phyloP scores from a whole-genome alignment of 768 basidiomycete genomes.

The Leccinum imitatum region DNA sequence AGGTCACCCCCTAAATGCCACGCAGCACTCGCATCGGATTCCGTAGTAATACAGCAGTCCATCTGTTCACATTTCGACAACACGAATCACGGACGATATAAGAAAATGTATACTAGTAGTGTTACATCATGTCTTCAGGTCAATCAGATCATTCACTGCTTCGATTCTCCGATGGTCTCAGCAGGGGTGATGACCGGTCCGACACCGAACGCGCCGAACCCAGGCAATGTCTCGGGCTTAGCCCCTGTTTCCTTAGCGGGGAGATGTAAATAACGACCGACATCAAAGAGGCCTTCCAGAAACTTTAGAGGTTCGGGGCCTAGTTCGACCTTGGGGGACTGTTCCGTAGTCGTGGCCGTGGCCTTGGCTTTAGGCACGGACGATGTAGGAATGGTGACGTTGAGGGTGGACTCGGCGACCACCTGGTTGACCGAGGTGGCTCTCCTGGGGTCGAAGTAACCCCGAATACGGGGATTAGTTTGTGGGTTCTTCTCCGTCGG shows the following conservation, averaged over 20 bases:
- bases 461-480: conserved; percentile 18
- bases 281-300: conserved; percentile 12
- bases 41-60: neutral
- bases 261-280: neutral
- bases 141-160: conserved; percentile 9
- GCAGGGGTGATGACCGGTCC: conserved; percentile 29
- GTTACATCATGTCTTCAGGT: neutral
- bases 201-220: conserved; percentile 27
- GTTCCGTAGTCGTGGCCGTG: conserved; percentile 1
- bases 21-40: too few species aligned
- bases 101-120: conserved; percentile 1
- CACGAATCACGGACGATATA: conserved; percentile 2
- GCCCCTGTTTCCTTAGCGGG: conserved; percentile 24
- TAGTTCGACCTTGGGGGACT: conserved; percentile 19
- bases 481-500: conserved; percentile 29
- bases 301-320: conserved; percentile 17
- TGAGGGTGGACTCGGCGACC: conserved; percentile 25
- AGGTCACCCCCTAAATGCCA: neutral
- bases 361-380: conserved; percentile 16
- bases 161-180: conserved; percentile 26
- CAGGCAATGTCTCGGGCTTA: conserved; percentile 24
- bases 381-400: conserved; percentile 23
- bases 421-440: conserved; percentile 35
- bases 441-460: conserved; percentile 37
- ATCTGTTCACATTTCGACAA: conserved; percentile 3